phyloP scores from a whole-genome alignment of 2,329 filamentous ascomycete genomes.

The Aspergillus candidus region DNA sequence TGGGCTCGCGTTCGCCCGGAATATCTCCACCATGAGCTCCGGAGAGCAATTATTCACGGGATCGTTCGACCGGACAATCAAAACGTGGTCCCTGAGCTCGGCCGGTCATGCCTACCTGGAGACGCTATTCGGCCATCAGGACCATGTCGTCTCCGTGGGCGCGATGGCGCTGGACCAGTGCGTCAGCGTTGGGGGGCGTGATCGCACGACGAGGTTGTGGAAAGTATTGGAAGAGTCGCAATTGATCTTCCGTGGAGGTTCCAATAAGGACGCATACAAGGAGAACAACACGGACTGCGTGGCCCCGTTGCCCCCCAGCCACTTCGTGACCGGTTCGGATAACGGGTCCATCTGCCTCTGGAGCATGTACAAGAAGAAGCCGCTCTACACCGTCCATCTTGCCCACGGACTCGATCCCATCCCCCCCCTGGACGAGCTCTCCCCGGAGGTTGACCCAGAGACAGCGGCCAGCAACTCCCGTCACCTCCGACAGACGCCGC shows the following conservation, averaged over 20 bases:
- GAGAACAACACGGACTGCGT: conserved; percentile 90
- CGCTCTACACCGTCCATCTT: conserved; percentile 68
- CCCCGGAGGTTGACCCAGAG: conserved; percentile 63
- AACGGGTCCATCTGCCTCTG: conserved; percentile 82
- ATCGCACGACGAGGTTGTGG: conserved; percentile 89
- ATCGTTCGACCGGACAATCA: conserved; percentile 86
- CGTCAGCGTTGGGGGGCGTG: conserved; percentile 81
- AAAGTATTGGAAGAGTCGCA: conserved; percentile 95
- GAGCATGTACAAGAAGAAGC: conserved; percentile 92
- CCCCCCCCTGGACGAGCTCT: conserved; percentile 61
- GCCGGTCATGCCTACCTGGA: conserved; percentile 92
- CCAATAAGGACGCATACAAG: conserved; percentile 46
- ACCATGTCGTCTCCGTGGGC: conserved; percentile 77
- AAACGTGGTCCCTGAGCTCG: conserved; percentile 73
- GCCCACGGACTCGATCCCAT: conserved; percentile 81
- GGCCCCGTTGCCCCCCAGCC: conserved; percentile 78
- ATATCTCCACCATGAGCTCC: conserved; percentile 52
- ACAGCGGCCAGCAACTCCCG: conserved; percentile 41
- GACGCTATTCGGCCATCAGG: conserved; percentile 93
- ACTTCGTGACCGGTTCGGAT: conserved; percentile 92
- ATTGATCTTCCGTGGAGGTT: conserved; percentile 84
- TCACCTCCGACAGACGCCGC: conserved; percentile 56
- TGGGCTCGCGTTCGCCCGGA: conserved; percentile 75
- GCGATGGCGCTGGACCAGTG: conserved; percentile 81
- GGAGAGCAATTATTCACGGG: conserved; percentile 85